A percentile compares a stretch with the other conserved stretches of the same genome.
These are phyloP conservation scores for Acanthamoeba royreba DNA, from an alignment of 208 protist species.

Conservation along the genomic window DNA sequence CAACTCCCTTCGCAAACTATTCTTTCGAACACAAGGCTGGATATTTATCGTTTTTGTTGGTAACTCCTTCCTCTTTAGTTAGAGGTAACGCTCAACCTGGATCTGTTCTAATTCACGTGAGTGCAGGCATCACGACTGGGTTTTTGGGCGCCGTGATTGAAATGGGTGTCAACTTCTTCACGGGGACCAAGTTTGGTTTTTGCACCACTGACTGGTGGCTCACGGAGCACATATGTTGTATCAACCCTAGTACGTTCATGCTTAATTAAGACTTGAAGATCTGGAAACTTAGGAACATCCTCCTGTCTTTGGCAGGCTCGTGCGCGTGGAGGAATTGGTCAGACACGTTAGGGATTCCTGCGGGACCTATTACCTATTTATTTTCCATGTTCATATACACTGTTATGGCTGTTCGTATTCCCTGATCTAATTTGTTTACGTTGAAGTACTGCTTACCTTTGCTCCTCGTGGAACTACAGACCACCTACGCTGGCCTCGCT, in stretches of 20 bases:
- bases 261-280: too few species aligned
- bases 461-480: not conserved
- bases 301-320: too few species aligned
- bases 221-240: conserved; percentile 4
- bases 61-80: not conserved
- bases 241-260: not conserved
- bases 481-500: not conserved
- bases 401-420: not conserved
- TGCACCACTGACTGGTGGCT: conserved; percentile 20
- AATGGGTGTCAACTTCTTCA: conserved; percentile 3
- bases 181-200: conserved; percentile 19
- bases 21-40: conserved; percentile 12
- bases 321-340: not conserved
- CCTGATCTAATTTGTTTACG: not conserved
- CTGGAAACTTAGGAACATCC: too few species aligned
- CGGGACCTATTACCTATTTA: not conserved
- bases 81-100: not conserved
- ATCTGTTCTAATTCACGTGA: not conserved
- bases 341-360: not conserved
- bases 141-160: conserved; percentile 10
- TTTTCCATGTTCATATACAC: conserved; percentile 25
- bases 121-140: not conserved
- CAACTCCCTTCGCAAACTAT: conserved; percentile 6
- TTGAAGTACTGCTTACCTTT: not conserved
- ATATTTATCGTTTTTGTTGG: conserved; percentile 13